Conservation (phyloP, 805 yeast genomes). For the Candida ficus region DNA sequence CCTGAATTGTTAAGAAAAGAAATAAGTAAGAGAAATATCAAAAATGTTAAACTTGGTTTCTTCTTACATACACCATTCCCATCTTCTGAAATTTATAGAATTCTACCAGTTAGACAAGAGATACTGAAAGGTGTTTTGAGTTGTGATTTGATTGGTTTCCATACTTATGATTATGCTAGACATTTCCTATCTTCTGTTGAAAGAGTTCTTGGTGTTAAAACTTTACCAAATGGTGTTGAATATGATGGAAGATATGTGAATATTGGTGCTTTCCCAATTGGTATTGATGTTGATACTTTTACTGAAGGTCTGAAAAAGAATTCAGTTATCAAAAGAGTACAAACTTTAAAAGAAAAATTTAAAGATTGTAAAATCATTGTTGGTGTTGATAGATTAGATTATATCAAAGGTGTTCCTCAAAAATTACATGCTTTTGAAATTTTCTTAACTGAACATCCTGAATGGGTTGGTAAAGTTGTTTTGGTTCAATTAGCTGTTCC, state of each 20-base stretch:
- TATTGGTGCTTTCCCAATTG: constrained; percentile 98
- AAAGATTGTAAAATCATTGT: constrained; percentile 80
- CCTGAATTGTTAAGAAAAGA: constrained; percentile 80
- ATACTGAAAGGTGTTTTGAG: constrained; percentile 86
- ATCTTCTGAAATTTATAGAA: constrained; percentile 91
- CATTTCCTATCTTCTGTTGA: constrained; percentile 90
- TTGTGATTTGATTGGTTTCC: constrained; percentile 95
- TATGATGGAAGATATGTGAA: constrained; percentile 70
- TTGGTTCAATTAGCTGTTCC: constrained; percentile 97
- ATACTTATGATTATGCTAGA: constrained; percentile 97
- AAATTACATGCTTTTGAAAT: constrained; percentile 95
- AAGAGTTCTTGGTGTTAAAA: constrained; percentile 72
- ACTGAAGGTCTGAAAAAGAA: constrained; percentile 66
- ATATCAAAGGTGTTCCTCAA: constrained; percentile 97
- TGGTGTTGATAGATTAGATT: constrained; percentile 95
- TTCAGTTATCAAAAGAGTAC: constrained; percentile 60
- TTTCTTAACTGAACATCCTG: constrained; percentile 88
- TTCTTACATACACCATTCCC: constrained; percentile 98
- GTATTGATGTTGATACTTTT: constrained; percentile 93
- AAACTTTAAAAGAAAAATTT: constrained; percentile 59
- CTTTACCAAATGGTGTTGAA: constrained; percentile 87
- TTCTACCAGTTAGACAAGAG: constrained; percentile 91
- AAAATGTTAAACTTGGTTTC: constrained; percentile 78
- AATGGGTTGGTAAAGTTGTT: constrained; percentile 96
- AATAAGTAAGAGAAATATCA: constrained; percentile 38